Evolutionary conservation across 345 rosid genomes (phyloP).

Genomic region (Eucalyptus leucophloia): DNA sequence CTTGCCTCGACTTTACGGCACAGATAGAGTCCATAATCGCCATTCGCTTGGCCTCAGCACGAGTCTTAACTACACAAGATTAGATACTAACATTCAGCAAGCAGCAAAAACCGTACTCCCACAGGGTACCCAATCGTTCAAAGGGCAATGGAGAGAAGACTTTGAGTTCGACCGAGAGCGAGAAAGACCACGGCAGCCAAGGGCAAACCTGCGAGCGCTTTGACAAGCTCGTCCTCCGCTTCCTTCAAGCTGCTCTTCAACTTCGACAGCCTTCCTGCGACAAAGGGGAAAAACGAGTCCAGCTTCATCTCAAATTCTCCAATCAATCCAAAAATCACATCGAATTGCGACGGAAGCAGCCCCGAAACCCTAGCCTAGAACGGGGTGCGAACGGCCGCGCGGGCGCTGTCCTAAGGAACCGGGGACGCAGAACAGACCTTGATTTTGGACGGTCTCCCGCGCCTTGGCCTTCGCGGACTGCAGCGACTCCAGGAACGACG

Average conservation of each 20-base stretch:
- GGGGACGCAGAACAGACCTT: slow-evolving; percentile 14
- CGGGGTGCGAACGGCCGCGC: not conserved
- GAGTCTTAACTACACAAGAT: slow-evolving; percentile 54
- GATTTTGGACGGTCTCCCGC: slow-evolving; percentile 31
- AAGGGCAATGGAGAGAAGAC: not conserved
- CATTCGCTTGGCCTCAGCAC: slow-evolving; percentile 68
- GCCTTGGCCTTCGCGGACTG: slow-evolving; percentile 33
- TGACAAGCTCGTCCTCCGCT: slow-evolving; percentile 76
- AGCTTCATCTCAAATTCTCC: not conserved
- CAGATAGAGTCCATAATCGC: slow-evolving; percentile 51
- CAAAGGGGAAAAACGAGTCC: not conserved
- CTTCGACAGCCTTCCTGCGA: slow-evolving; percentile 37
- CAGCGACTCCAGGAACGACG: slow-evolving; percentile 29
- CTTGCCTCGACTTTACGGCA: slow-evolving; percentile 40
- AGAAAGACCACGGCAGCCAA: not conserved
- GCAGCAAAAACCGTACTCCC: not conserved
- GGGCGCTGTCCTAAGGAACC: not conserved
- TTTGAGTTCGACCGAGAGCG: not conserved
- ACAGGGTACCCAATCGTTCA: not conserved
- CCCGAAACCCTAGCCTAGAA: not conserved
- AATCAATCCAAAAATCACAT: not conserved
- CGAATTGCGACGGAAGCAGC: not conserved
- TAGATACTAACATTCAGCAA: not conserved
- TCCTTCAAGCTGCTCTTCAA: slow-evolving; percentile 53
- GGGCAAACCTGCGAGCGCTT: slow-evolving; percentile 53